Percentiles rank a stretch among this genome's conserved stretches.
phyloP scores from a whole-genome alignment of 2,329 filamentous ascomycete genomes.

The Tricladium varicosporioides region DNA sequence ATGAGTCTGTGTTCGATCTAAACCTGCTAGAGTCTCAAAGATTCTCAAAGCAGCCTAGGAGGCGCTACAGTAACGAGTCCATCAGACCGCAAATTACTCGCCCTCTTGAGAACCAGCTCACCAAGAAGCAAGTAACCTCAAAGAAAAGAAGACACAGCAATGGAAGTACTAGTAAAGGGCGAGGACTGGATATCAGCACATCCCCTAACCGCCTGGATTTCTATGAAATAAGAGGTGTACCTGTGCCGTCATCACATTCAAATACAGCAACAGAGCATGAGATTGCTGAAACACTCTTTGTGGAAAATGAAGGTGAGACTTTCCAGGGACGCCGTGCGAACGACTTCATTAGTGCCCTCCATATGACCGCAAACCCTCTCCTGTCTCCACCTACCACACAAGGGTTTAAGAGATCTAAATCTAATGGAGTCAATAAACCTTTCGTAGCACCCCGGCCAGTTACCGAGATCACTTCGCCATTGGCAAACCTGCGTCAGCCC shows the following conservation, averaged over 20 bases:
- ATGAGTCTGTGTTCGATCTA: slow-evolving; percentile 9
- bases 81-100: not conserved
- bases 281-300: slow-evolving; percentile 8
- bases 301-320: slow-evolving; percentile 1
- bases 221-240: not conserved
- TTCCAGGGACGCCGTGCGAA: slow-evolving; percentile 7
- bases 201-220: not conserved
- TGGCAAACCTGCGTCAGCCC: slow-evolving; percentile 19
- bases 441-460: slow-evolving; percentile 24
- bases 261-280: slow-evolving; percentile 1
- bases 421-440: slow-evolving; percentile 20
- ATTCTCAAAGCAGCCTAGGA: not conserved
- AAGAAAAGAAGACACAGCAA: slow-evolving; percentile 3
- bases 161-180: not conserved
- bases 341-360: slow-evolving; percentile 29
- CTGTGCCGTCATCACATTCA: not conserved
- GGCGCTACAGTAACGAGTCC: slow-evolving; percentile 6
- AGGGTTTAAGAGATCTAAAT: not conserved
- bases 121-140: too few relatives aligned
- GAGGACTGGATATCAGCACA: not conserved
- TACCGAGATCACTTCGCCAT: not conserved
- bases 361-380: slow-evolving; percentile 11
- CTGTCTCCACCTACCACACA: slow-evolving; percentile 18
- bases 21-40: not conserved
- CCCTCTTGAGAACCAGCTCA: not conserved